Base-by-base conservation (phyloP, 2,329 filamentous ascomycete species). In the Bimuria novae-zelandiae region DNA sequence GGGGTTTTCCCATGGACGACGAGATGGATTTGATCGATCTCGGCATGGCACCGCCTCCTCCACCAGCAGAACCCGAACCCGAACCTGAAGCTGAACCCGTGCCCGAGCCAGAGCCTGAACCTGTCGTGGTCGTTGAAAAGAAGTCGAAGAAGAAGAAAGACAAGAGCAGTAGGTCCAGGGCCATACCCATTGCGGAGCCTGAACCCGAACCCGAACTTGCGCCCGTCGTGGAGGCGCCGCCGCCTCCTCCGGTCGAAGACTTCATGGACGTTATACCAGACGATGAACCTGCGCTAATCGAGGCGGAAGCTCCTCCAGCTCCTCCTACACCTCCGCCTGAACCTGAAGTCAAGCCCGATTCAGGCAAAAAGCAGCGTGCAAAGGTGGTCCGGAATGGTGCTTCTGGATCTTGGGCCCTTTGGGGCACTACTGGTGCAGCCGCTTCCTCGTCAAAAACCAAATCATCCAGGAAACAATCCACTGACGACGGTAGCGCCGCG, bases 401-500 rank as follows among this genome's bases (percentile, higher is more conserved):
- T 30, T 75, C 75, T n/a, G 79, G 71, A 19, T 93, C 88, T 25
- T 94, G 91, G 90, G 88, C 86, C 30, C 85, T 86, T 70, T 93
- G 89, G 89, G 84, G 83, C 16, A 81, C 85, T 14, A 77, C 82
- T 42, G 71, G 70, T 22, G 55, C 55, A 3, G 54, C 58, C 12
- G 69, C 61, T 14, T 60, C 72, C 27, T 69, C 75, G 33, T 74
- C 75, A 30, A 62, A 71, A 52, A 73, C 72, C 63, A 77, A 77
- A 52, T 66, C 68, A 16, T 63, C 68, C 19, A 63, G 66, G 47
- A 73, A 67, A 55, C 63, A 62, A 49, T 69, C 69, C 32, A 62
- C 62, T 35, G 67, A 74, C 23, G 69, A 71, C 23, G 60, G 49
- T n/a, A 66, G 61, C 46, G 57, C 32, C 17, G 33, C 57, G 29